These are phyloP conservation scores for Isabelozyma heimii DNA, from an alignment of 805 yeast species.

Conservation along the genomic window DNA sequence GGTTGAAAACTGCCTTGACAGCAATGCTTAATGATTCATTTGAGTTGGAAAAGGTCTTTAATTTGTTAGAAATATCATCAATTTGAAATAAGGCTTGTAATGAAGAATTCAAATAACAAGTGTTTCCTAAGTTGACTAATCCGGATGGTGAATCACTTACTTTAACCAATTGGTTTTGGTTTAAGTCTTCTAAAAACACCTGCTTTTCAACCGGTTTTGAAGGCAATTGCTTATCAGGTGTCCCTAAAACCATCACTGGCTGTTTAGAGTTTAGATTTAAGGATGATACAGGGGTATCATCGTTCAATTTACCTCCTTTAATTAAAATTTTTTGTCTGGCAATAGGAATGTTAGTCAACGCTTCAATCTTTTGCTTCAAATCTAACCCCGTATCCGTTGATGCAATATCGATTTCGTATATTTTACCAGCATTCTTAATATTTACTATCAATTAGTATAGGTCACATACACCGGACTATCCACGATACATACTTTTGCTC, in stretches of 20 bases:
- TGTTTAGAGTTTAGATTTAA: slow-evolving; percentile 63
- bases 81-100: slow-evolving; percentile 53
- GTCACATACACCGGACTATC: background rate
- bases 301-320: slow-evolving; percentile 83
- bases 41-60: slow-evolving; percentile 15
- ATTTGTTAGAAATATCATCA: slow-evolving; percentile 37
- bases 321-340: slow-evolving; percentile 87
- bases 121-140: slow-evolving; percentile 67
- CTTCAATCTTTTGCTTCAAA: slow-evolving; percentile 67
- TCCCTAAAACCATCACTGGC: slow-evolving; percentile 84
- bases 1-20: slow-evolving; percentile 43
- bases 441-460: slow-evolving; percentile 8
- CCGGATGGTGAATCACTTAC: slow-evolving; percentile 58
- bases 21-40: slow-evolving; percentile 23
- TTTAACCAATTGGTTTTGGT: slow-evolving; percentile 38
- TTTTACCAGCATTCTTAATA: slow-evolving; percentile 43
- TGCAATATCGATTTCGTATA: slow-evolving; percentile 43
- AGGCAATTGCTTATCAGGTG: slow-evolving; percentile 68
- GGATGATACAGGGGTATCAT: slow-evolving; percentile 54
- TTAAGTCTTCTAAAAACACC: slow-evolving; percentile 70
- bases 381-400: slow-evolving; percentile 54
- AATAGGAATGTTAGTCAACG: slow-evolving; percentile 78
- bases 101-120: slow-evolving; percentile 74
- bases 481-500: background rate
- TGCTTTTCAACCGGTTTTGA: slow-evolving; percentile 50